Evolutionary conservation across 257 asterid genomes (phyloP), one percentile per base, ranked within the genome.

Genomic region (Solanum pimpinellifolium): DNA sequence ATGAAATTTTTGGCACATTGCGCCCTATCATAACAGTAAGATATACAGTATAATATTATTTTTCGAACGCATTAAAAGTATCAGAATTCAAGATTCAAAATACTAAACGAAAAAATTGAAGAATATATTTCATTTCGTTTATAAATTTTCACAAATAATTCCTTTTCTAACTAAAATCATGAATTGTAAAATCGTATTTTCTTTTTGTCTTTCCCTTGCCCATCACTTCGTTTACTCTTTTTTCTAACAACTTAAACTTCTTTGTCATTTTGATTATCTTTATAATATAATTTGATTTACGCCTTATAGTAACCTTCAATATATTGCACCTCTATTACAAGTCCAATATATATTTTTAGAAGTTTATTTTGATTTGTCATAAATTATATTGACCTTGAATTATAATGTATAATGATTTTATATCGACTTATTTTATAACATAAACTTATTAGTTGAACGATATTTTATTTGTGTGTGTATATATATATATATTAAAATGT

Each of bases 21-120:
- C 98, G 95, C 83, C 99, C 99, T 16, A 91, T 96, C 65, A 92
- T 96, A 70, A 92, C 96, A 0, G 98, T 96, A 75, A 90, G 97
- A 4, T 20, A 10, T 9, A 10, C 11, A 23, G 0, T 62, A n/a
- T 23, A 9, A 4, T 21, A 23, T 23, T 60, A 23, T 60, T 60
- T 60, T 23, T 60, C 3, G 3, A 10, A 60, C 27, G 11, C 0
- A 21, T 23, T 1, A 60, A 60, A 60, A 18, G n/a, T 11, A 16
- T 3, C 27, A 23, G 7, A 5, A 49, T 60, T 60, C 2, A 20
- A 9, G 27, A 6, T 59, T 59, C 1, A 59, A 12, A 9, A 21
- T 59, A 8, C 4, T 21, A 59, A 59, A 3, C 0, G 12, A 21
- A 27, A 21, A 60, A 60, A 60, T 60, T 21, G 23, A 2, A 59